Evolutionary conservation across 78 protist genomes (phyloP).

Genomic region (Mastigamoeba balamuthi): DNA sequence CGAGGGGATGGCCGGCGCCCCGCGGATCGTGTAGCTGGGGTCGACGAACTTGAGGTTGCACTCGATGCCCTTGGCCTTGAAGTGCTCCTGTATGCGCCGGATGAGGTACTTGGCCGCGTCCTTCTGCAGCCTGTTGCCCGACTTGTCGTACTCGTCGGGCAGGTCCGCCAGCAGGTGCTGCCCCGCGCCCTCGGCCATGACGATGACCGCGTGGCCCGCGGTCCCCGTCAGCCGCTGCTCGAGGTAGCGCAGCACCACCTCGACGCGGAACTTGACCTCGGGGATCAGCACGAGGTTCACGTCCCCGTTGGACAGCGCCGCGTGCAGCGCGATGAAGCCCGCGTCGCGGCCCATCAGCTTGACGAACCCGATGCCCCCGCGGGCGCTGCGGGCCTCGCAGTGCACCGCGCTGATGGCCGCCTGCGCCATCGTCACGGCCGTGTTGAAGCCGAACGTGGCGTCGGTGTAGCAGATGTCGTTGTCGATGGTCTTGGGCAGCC

Average conservation of each 20-base stretch:
- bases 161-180: background rate
- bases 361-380: constrained; percentile 42
- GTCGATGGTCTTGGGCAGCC: constrained; percentile 49
- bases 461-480: constrained; percentile 9
- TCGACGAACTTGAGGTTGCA: constrained; percentile 35
- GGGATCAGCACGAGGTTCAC: constrained; percentile 38
- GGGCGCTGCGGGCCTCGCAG: constrained; percentile 1
- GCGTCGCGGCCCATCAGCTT: constrained; percentile 62
- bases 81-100: background rate
- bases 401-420: constrained; percentile 10
- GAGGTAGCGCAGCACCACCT: background rate
- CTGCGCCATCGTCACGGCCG: constrained; percentile 47
- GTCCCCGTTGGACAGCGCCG: constrained; percentile 15
- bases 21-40: constrained; percentile 49
- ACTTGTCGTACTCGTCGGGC: background rate
- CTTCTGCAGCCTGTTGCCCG: constrained; percentile 8
- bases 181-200: constrained; percentile 64
- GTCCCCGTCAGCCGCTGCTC: background rate
- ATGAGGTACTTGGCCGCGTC: constrained; percentile 19
- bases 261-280: constrained; percentile 9
- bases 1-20: constrained; percentile 5
- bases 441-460: constrained; percentile 42
- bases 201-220: constrained; percentile 23
- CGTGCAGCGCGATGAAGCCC: constrained; percentile 53
- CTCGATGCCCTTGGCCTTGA: background rate